Percentiles rank a stretch among this genome's conserved stretches.
These are phyloP conservation scores for Cladorrhinum sp. DNA, from an alignment of 2,329 filamentous ascomycete genomes.

Conservation along the genomic window DNA sequence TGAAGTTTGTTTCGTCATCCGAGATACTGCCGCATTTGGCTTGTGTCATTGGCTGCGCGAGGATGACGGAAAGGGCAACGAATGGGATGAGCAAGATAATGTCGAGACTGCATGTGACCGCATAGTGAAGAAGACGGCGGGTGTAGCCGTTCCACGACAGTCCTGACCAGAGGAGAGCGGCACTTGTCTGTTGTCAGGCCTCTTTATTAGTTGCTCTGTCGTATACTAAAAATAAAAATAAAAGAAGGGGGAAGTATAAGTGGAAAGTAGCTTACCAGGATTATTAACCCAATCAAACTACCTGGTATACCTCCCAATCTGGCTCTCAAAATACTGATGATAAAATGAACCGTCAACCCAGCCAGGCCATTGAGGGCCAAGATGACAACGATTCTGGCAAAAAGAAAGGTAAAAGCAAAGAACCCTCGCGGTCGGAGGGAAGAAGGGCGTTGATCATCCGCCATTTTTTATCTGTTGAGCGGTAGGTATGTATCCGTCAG, in stretches of 20 bases:
- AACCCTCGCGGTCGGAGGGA: slow-evolving; percentile 45
- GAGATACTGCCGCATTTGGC: slow-evolving; percentile 64
- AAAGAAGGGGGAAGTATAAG: neutral
- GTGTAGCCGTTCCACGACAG: slow-evolving; percentile 45
- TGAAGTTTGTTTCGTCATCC: neutral
- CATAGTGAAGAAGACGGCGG: slow-evolving; percentile 72
- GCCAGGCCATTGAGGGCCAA: slow-evolving; percentile 72
- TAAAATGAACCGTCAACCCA: slow-evolving; percentile 78
- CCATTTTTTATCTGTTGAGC: neutral
- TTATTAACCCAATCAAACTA: slow-evolving; percentile 64
- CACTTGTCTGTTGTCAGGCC: slow-evolving; percentile 59
- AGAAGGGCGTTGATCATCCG: neutral
- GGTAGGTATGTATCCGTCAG: no score
- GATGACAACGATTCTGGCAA: slow-evolving; percentile 67
- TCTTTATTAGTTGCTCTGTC: slow-evolving; percentile 21
- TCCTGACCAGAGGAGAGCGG: slow-evolving; percentile 74
- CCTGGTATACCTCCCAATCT: neutral
- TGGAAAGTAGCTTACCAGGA: slow-evolving; percentile 67
- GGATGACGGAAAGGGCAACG: slow-evolving; percentile 70
- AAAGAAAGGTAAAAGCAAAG: slow-evolving; percentile 70
- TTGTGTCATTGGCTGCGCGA: slow-evolving; percentile 78
- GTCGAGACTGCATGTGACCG: slow-evolving; percentile 66
- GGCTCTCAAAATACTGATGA: slow-evolving; percentile 48
- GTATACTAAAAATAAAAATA: no score
- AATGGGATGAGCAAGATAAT: slow-evolving; percentile 69